A percentile compares a stretch with the other conserved stretches of the same genome.
phyloP scores from a whole-genome alignment of 2,329 filamentous ascomycete species.

The Fusarium concolor region DNA sequence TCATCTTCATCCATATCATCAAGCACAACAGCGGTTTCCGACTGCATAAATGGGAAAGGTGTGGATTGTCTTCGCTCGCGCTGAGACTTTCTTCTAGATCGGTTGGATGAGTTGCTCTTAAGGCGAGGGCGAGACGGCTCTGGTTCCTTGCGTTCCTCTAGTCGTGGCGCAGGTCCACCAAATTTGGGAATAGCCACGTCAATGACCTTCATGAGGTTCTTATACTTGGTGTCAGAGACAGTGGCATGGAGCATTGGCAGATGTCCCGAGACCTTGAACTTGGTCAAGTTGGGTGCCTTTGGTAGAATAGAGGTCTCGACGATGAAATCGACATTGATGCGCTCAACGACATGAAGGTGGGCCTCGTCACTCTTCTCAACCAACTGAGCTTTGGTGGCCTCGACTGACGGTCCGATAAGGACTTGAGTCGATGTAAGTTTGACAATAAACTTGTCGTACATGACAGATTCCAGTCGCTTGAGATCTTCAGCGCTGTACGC shows the following conservation, averaged over 20 bases:
- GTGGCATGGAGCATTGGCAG: conserved; percentile 92
- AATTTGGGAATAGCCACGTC: conserved; percentile 95
- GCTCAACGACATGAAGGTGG: conserved; percentile 89
- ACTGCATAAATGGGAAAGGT: conserved; percentile 78
- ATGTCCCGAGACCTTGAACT: conserved; percentile 90
- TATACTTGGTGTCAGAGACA: conserved; percentile 96
- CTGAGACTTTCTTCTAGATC: conserved; percentile 57
- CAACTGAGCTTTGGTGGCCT: conserved; percentile 87
- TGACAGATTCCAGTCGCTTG: conserved; percentile 85
- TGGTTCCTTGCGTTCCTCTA: conserved; percentile 42
- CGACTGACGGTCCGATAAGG: conserved; percentile 91
- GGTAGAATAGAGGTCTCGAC: conserved; percentile 98
- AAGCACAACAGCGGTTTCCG: conserved; percentile 81
- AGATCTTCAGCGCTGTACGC: conserved; percentile 91
- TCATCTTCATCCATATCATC: conserved; percentile 79
- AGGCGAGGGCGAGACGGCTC: conserved; percentile 56
- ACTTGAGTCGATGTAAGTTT: conserved; percentile 96
- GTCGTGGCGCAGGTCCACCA: conserved; percentile 53
- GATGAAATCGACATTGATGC: conserved; percentile 96
- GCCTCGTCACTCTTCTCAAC: conserved; percentile 73
- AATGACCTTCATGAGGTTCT: conserved; percentile 94
- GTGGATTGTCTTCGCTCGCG: conserved; percentile 71
- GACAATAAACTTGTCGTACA: conserved; percentile 97
- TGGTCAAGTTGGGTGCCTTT: conserved; percentile 91
- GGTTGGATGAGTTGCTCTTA: conserved; percentile 59